Evolutionary conservation across 2,329 filamentous ascomycete species (phyloP).

Genomic region (Fusarium metavorans): DNA sequence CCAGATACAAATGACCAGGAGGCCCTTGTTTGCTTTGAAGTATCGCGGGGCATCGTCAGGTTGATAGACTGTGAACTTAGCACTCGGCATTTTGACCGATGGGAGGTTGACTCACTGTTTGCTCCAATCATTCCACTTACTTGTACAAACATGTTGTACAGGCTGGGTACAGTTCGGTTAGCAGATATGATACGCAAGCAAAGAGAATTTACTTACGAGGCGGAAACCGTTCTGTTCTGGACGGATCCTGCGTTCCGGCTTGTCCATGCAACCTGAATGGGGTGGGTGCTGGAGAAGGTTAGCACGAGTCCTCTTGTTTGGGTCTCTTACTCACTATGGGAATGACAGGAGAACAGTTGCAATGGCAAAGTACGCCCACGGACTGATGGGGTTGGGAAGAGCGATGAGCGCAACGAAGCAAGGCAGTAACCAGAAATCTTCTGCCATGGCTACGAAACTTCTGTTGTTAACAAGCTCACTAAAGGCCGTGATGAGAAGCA

Average conservation of each 20-base stretch:
- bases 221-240: slow-evolving; percentile 66
- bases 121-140: slow-evolving; percentile 54
- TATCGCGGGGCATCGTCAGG: slow-evolving; percentile 50
- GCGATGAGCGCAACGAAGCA: slow-evolving; percentile 62
- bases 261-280: slow-evolving; percentile 69
- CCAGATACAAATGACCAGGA: slow-evolving; percentile 53
- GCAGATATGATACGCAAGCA: not conserved
- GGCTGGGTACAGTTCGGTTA: slow-evolving; percentile 50
- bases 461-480: slow-evolving; percentile 63
- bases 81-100: accelerated
- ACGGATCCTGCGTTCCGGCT: slow-evolving; percentile 69
- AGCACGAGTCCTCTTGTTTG: not conserved
- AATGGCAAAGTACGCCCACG: slow-evolving; percentile 64
- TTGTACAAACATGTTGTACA: slow-evolving; percentile 65
- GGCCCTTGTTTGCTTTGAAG: slow-evolving; percentile 53
- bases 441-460: slow-evolving; percentile 60
- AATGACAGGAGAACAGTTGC: slow-evolving; percentile 62
- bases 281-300: slow-evolving; percentile 54
- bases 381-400: slow-evolving; percentile 50
- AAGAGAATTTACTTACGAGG: slow-evolving; percentile 43
- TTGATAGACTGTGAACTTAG: slow-evolving; percentile 49
- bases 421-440: slow-evolving; percentile 66
- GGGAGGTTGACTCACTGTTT: slow-evolving; percentile 46
- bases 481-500: slow-evolving; percentile 52
- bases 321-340: slow-evolving; percentile 59